Evolutionary conservation across 768 basidiomycete genomes (phyloP).

Genomic region (Chiua virens): DNA sequence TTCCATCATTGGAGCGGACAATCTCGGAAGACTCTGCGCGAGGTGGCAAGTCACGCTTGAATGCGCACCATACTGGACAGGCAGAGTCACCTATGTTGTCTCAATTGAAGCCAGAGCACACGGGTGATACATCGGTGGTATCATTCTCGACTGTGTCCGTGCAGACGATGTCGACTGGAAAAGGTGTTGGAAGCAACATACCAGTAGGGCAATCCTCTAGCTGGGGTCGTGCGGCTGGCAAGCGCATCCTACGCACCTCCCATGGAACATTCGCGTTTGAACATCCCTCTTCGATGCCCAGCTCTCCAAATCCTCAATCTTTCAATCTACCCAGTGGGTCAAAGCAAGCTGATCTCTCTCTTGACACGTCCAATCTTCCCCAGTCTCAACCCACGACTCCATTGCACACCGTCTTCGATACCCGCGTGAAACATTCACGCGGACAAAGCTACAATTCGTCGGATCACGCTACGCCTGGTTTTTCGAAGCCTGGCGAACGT

Average conservation of each 20-base stretch:
- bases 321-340: slow-evolving; percentile 18
- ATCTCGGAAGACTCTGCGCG: slow-evolving; percentile 27
- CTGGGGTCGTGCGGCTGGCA: slow-evolving; percentile 55
- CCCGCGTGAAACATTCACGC: slow-evolving; percentile 27
- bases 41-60: slow-evolving; percentile 12
- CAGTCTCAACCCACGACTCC: slow-evolving; percentile 16
- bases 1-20: slow-evolving; percentile 24
- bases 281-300: slow-evolving; percentile 58
- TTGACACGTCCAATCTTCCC: slow-evolving; percentile 5
- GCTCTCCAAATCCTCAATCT: slow-evolving; percentile 24
- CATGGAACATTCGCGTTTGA: slow-evolving; percentile 71
- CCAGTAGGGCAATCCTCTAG: slow-evolving; percentile 50
- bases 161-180: slow-evolving; percentile 40
- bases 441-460: slow-evolving; percentile 26
- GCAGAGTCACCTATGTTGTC: slow-evolving; percentile 20
- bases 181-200: slow-evolving; percentile 15
- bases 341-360: slow-evolving; percentile 5
- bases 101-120: slow-evolving; percentile 38
- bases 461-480: slow-evolving; percentile 18
- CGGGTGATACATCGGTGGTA: slow-evolving; percentile 33
- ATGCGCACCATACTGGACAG: slow-evolving; percentile 9
- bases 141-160: slow-evolving; percentile 36
- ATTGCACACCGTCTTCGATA: slow-evolving; percentile 33
- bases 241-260: slow-evolving; percentile 38
- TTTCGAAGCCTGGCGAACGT: slow-evolving; percentile 15